Percentiles rank a stretch among this genome's conserved stretches.
These are phyloP conservation scores for Filobasidium floriforme DNA, from an alignment of 768 basidiomycete species.

Conservation along the genomic window DNA sequence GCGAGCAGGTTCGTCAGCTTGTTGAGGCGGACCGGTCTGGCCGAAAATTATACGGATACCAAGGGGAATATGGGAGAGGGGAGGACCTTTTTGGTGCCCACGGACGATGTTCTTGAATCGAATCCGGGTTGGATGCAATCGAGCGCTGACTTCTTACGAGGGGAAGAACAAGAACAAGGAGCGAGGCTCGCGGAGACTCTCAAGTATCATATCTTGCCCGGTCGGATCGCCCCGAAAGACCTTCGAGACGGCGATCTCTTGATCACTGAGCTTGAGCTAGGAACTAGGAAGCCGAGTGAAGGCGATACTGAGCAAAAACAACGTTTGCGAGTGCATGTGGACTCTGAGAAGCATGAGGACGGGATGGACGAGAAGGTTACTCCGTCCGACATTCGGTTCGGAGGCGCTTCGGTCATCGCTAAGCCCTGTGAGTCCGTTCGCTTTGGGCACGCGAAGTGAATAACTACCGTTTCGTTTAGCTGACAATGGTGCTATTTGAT, in stretches of 20 bases:
- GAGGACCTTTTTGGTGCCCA: conserved; percentile 85
- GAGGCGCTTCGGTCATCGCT: conserved; percentile 70
- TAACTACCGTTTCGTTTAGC: not conserved
- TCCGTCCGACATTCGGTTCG: conserved; percentile 60
- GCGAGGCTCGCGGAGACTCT: conserved; percentile 57
- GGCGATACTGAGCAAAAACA: conserved; percentile 48
- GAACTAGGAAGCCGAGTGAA: not conserved
- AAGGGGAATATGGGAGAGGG: conserved; percentile 38
- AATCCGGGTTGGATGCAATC: not conserved
- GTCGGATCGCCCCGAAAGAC: conserved; percentile 63
- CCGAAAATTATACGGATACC: conserved; percentile 43
- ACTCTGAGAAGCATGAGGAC: conserved; percentile 36
- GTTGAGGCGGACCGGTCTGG: conserved; percentile 71
- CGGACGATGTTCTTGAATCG: conserved; percentile 65
- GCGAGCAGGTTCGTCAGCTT: conserved; percentile 85
- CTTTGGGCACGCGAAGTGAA: too few relatives aligned
- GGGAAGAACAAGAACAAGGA: not conserved
- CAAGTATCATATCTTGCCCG: conserved; percentile 86
- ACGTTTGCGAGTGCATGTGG: conserved; percentile 41
- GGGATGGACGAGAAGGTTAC: conserved; percentile 32
- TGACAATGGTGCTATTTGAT: not conserved
- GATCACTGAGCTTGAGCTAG: conserved; percentile 58
- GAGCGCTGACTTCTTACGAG: not conserved
- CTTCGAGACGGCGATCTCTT: conserved; percentile 67
- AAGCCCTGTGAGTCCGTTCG: conserved; percentile 62